A percentile compares a stretch with the other conserved stretches of the same genome.
Conservation (phyloP, 208 protist genomes). For the Sergeia podlipaevii region DNA sequence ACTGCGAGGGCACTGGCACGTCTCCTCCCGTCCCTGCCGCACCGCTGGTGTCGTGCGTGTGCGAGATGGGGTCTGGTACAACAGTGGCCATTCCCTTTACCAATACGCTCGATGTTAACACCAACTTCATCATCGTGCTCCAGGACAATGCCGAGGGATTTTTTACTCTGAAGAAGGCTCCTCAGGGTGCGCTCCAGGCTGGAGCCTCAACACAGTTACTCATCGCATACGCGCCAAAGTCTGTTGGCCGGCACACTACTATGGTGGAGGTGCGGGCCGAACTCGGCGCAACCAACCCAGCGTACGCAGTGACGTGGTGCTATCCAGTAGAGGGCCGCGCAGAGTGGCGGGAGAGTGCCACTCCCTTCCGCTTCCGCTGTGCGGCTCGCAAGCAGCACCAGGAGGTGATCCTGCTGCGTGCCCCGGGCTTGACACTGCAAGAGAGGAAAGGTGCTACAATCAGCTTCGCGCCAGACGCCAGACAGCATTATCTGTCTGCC, state of each 20-base stretch:
- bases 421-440: conserved; percentile 34
- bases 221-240: conserved; percentile 55
- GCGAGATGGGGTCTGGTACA: conserved; percentile 38
- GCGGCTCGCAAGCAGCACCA: conserved; percentile 49
- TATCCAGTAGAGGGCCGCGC: conserved; percentile 76
- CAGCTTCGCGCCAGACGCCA: conserved; percentile 34
- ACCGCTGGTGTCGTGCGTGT: conserved; percentile 33
- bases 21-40: conserved; percentile 45
- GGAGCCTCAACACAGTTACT: conserved; percentile 38
- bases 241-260: conserved; percentile 57
- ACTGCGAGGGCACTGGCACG: conserved; percentile 56
- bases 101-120: conserved; percentile 69
- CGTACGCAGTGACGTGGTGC: conserved; percentile 58
- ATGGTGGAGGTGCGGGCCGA: conserved; percentile 52
- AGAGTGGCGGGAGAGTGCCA: conserved; percentile 56
- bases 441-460: conserved; percentile 20
- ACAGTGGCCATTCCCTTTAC: conserved; percentile 50
- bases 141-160: conserved; percentile 11
- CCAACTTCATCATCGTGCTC: conserved; percentile 26
- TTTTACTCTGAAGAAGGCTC: conserved; percentile 30
- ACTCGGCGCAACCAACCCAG: conserved; percentile 8
- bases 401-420: conserved; percentile 41
- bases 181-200: conserved; percentile 20
- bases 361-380: conserved; percentile 48
- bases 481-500: conserved; percentile 39